Base-by-base conservation (phyloP, 164 flowering plant species). In the Macadamia integrifolia region DNA sequence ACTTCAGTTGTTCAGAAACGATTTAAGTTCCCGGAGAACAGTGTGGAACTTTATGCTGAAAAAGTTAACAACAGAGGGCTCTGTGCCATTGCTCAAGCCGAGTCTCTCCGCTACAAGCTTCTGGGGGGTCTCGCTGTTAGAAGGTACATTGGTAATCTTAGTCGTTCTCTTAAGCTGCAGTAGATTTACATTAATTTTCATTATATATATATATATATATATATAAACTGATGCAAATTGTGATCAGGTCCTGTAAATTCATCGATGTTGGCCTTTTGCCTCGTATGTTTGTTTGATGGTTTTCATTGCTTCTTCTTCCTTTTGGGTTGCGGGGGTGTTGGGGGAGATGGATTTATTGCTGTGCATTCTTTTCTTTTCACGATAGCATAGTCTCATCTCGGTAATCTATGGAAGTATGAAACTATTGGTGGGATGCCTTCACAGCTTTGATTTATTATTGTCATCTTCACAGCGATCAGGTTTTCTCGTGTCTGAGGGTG, bases 51-150 rank as follows among this genome's bases (percentile, higher is more conserved):
- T 30, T 87, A 83, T 61, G 91, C 89, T 28, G 87, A 84, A 80
- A 86, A 83, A 67, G 88, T 87, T 28, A 84, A 80, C 73, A 85
- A 81, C 72, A 80, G 89, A 63, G 92, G 88, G 0, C 85, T 84
- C 40, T 86, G 89, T 44, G 92, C 88, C 52, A 81, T 87, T 78
- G 92, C 88, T 31, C 89, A 86, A 75, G 87, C 88, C 1, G 90
- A 88, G 77, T 84, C 90, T 35, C 84, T 88, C 15, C 85, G 90
- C 0, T 86, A 88, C 85, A 84, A 86, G 83, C 86, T 88, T 43
- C 88, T 88, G 10, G 90, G 90, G 49, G 90, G 92, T 1, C 88
- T 88, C 62, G 92, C 92, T 63, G 92, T 88, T 42, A 65, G 89
- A 49, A 80, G 88, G 90, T 84, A 69, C 58, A 32, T 35, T 8